Evolutionary conservation across 2,329 filamentous ascomycete genomes (phyloP).

Genomic region (Aspergillus felis): DNA sequence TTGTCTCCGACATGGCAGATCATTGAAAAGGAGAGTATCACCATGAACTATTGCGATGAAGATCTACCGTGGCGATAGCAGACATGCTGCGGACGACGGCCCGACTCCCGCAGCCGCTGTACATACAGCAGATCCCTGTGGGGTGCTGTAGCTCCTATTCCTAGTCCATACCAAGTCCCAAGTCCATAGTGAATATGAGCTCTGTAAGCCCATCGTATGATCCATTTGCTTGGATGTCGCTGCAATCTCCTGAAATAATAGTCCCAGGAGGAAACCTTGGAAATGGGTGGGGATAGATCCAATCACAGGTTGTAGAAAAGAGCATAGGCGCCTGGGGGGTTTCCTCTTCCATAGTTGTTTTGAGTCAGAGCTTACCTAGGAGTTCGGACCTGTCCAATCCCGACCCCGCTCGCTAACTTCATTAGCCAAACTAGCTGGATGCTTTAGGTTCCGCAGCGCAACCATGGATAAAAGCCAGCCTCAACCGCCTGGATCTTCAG

Average conservation of each 20-base stretch:
- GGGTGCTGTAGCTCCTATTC: conserved; percentile 4
- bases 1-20: not conserved
- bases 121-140: conserved; percentile 23
- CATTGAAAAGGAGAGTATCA: not conserved
- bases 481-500: not conserved
- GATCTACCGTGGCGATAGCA: not conserved
- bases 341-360: too few relatives aligned
- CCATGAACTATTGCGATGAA: not conserved
- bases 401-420: not conserved
- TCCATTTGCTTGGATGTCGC: not conserved
- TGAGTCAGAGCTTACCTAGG: too few relatives aligned
- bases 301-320: not conserved
- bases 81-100: conserved; percentile 15
- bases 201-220: not conserved
- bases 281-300: not conserved
- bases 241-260: not conserved
- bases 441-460: not conserved
- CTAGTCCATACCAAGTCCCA: not conserved
- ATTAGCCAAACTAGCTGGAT: not conserved
- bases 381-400: not conserved
- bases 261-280: not conserved
- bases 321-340: not conserved
- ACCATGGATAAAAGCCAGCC: not conserved
- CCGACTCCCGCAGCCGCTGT: conserved; percentile 23
- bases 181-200: not conserved